Conservation (phyloP, 495 filamentous ascomycete genomes). For the Parathielavia hyrcaniae region DNA sequence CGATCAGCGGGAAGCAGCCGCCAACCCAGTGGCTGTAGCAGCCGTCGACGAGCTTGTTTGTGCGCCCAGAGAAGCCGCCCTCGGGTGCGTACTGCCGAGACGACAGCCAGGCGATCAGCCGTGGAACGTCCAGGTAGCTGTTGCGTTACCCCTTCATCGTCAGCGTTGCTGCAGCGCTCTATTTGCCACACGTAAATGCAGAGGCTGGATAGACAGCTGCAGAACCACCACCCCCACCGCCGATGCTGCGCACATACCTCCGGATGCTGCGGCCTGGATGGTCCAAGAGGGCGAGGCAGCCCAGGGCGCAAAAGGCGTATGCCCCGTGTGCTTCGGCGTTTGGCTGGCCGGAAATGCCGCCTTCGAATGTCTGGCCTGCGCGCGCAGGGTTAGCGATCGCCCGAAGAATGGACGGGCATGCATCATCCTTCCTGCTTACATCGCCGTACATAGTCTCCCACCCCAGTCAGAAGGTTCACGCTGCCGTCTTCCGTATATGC, state of each 20-base stretch:
- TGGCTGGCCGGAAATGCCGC: conserved; percentile 78
- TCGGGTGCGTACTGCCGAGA: conserved; percentile 86
- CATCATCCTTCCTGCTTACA: conserved; percentile 50
- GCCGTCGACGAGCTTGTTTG: conserved; percentile 97
- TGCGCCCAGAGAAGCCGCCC: conserved; percentile 83
- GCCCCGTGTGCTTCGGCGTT: conserved; percentile 89
- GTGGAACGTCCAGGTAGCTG: conserved; percentile 71
- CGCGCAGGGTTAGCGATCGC: conserved; percentile 10
- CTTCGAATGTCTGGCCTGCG: conserved; percentile 86
- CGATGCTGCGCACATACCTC: conserved; percentile 44
- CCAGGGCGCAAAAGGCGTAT: conserved; percentile 92
- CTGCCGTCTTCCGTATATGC: conserved; percentile 41
- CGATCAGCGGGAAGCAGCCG: conserved; percentile 82
- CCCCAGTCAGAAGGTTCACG: conserved; percentile 54
- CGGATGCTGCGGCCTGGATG: conserved; percentile 64
- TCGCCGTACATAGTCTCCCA: conserved; percentile 71
- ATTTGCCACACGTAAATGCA: conserved; percentile 4
- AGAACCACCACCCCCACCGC: neutral
- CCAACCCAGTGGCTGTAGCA: conserved; percentile 98
- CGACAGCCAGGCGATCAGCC: conserved; percentile 79
- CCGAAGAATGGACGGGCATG: neutral
- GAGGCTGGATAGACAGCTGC: conserved; percentile 5
- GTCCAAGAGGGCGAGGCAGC: conserved; percentile 75
- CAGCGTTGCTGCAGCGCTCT: conserved; percentile 12
- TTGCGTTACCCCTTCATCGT: conserved; percentile 2